Conservation (phyloP, 2,329 filamentous ascomycete genomes). For the Epichloe bromicola region DNA sequence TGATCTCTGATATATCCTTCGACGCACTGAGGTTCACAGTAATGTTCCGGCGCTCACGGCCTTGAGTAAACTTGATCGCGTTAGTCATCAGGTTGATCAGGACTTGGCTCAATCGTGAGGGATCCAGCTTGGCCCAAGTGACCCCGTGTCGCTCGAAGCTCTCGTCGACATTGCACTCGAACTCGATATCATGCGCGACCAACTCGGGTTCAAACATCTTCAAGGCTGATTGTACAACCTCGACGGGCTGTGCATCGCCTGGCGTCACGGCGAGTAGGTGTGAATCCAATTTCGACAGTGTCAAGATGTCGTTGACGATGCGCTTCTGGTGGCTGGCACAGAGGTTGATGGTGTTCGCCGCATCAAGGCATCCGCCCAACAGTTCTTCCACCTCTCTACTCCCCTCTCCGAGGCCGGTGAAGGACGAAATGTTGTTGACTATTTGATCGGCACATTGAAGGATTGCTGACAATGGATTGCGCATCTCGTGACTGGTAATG, state of each 20-base stretch:
- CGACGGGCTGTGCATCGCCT: constrained; percentile 54
- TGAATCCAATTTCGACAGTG: constrained; percentile 57
- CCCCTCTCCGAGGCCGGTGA: constrained; percentile 23
- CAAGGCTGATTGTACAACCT: constrained; percentile 53
- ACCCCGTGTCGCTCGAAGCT: constrained; percentile 52
- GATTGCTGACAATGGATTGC: constrained; percentile 62
- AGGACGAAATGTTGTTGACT: constrained; percentile 32
- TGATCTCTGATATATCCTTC: constrained; percentile 30
- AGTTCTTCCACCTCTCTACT: constrained; percentile 33
- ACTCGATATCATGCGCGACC: constrained; percentile 55
- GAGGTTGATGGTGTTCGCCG: constrained; percentile 68
- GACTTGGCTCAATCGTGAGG: constrained; percentile 60
- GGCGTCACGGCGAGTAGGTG: constrained; percentile 58
- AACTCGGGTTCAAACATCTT: constrained; percentile 74
- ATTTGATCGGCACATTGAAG: constrained; percentile 69
- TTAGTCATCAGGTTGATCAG: constrained; percentile 65
- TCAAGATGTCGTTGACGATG: constrained; percentile 55
- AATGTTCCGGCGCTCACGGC: constrained; percentile 45
- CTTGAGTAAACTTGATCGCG: constrained; percentile 52
- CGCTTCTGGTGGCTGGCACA: constrained; percentile 70
- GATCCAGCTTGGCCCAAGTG: constrained; percentile 63
- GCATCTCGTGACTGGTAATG: constrained; percentile 64
- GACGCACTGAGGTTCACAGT: constrained; percentile 53
- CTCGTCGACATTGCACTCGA: constrained; percentile 55
- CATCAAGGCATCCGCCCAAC: constrained; percentile 50